Percentiles rank a stretch among this genome's conserved stretches.
These are phyloP conservation scores for Quercus gilva DNA, from an alignment of 306 rosid genomes.

Conservation along the genomic window DNA sequence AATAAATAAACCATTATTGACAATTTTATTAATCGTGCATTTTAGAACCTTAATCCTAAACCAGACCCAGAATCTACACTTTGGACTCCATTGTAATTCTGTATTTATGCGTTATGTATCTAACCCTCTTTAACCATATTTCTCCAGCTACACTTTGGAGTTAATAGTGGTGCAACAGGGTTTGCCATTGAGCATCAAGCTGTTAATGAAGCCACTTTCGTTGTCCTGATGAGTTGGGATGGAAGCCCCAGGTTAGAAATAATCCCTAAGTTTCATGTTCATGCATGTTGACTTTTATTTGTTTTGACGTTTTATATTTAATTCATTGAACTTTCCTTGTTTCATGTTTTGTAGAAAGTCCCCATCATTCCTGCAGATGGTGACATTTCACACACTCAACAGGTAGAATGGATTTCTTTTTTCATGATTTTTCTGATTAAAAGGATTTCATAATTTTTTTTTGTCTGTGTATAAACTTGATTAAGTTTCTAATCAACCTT, in stretches of 20 bases:
- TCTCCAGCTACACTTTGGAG: slow-evolving; percentile 89
- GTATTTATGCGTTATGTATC: background rate
- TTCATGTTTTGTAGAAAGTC: slow-evolving; percentile 65
- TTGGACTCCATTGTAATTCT: background rate
- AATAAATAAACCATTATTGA: background rate
- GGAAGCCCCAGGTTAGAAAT: slow-evolving; percentile 83
- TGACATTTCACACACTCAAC: slow-evolving; percentile 46
- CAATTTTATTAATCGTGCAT: background rate
- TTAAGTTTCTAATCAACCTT: slow-evolving; percentile 13
- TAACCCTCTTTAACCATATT: slow-evolving; percentile 13
- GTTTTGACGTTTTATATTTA: slow-evolving; percentile 2
- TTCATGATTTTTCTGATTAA: background rate
- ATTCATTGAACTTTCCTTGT: slow-evolving; percentile 14
- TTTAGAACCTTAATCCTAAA: background rate
- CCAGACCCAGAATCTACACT: background rate
- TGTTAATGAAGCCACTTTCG: slow-evolving; percentile 91
- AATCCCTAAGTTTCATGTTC: background rate
- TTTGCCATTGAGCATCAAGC: slow-evolving; percentile 96
- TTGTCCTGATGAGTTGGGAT: slow-evolving; percentile 96
- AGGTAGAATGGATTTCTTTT: slow-evolving; percentile 46
- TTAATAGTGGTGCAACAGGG: slow-evolving; percentile 88
- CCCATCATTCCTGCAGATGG: slow-evolving; percentile 84
- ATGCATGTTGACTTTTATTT: background rate
- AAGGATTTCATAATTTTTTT: background rate
- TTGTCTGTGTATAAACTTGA: background rate